Evolutionary conservation across 2,329 filamentous ascomycete genomes (phyloP).

Genomic region (Ophiostoma quercus): DNA sequence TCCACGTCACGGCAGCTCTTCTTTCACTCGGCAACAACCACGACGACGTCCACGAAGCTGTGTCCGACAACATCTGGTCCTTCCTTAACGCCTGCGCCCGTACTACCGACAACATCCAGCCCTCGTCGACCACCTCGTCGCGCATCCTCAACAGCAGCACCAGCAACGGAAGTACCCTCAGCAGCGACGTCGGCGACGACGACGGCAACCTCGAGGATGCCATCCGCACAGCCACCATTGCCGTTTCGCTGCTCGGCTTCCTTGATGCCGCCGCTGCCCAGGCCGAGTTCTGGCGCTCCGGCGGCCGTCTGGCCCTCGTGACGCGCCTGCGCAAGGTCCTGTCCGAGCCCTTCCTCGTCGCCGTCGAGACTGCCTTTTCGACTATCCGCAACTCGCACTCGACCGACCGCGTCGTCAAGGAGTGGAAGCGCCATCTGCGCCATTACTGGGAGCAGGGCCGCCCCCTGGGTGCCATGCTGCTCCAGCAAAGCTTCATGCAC

Average conservation of each 20-base stretch:
- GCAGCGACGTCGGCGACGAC: conserved; percentile 47
- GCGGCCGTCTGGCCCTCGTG: conserved; percentile 68
- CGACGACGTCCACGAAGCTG: conserved; percentile 59
- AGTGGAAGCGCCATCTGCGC: conserved; percentile 83
- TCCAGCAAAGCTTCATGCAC: conserved; percentile 84
- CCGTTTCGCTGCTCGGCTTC: conserved; percentile 85
- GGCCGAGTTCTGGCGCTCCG: conserved; percentile 72
- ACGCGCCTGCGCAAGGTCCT: conserved; percentile 66
- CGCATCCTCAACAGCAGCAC: conserved; percentile 15
- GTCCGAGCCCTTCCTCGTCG: conserved; percentile 77
- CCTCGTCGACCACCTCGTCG: conserved; percentile 11
- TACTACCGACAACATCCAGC: conserved; percentile 53
- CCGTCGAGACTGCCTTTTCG: conserved; percentile 84
- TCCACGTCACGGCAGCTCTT: conserved; percentile 72
- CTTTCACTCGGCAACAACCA: conserved; percentile 75
- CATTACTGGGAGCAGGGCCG: conserved; percentile 75
- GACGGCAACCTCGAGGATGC: conserved; percentile 61
- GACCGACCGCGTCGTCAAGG: conserved; percentile 60
- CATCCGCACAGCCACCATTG: conserved; percentile 65
- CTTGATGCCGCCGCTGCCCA: conserved; percentile 74
- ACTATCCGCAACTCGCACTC: conserved; percentile 76
- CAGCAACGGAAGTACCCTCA: conserved; percentile 34
- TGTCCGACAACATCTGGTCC: conserved; percentile 60
- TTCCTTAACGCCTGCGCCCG: conserved; percentile 68
- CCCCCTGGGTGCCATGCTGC: conserved; percentile 82